Evolutionary conservation across 345 rosid genomes (phyloP), one percentile per base, ranked within the genome.

Genomic region (Cardamine chenopodiifolia): DNA sequence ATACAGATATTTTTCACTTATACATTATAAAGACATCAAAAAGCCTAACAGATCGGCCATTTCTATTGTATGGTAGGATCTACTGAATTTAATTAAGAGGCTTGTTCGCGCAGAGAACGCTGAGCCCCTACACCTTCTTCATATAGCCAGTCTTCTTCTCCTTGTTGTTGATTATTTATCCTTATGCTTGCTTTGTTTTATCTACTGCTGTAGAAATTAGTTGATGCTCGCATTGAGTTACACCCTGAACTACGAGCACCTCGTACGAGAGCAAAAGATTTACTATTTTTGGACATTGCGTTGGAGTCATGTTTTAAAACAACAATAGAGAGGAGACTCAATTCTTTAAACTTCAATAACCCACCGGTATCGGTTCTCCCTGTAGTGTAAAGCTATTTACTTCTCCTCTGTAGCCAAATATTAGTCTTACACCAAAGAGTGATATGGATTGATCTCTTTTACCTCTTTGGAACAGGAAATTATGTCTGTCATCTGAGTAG

Each of bases 151-250:
- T 28, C 6, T 28, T 55, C 2, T 8, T 55, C 23, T 19, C 12
- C 17, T 34, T 17, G 22, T 22, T 23, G 11, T 42, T 37, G 18
- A 25, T 35, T 32, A 48, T 55, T 28, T 32, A 34, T 69, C 22
- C 42, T 50, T 50, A 32, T 37, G 39, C 2, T 58, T 64, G 2
- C 9, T 54, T 69, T 28, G 13, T 60, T 19, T 47, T 20, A 22
- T 23, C 17, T 26, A 54, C 68, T 77, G 47, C 56, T 65, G 44
- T 75, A 95, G 99, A 93, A 88, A 72, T 81, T 92, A 76, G 85
- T 95, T 28, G 97, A 95, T 87, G 96, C 92, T 67, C 97, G 99
- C 54, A 90, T 90, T 78, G 97, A 90, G 85, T 86, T 92, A 47
- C 83, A 91, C 50, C 87, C 96, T 49, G 75, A 89, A 84, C 80